Evolutionary conservation across 2,329 filamentous ascomycete genomes (phyloP).

Genomic region (Dactylella cylindrospora): DNA sequence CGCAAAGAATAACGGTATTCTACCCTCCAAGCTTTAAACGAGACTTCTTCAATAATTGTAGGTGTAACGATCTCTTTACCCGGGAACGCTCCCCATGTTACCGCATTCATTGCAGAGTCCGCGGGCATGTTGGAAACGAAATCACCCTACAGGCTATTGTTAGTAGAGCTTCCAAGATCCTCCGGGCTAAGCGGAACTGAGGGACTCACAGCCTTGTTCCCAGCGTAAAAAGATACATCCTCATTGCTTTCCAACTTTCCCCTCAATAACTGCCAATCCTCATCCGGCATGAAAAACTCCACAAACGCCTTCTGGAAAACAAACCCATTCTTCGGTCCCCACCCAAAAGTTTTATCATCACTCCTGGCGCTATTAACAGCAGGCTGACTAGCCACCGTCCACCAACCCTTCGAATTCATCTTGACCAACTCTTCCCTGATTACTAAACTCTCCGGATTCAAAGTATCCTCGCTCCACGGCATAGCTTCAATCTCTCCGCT

Average conservation of each 20-base stretch:
- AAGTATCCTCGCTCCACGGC: conserved; percentile 89
- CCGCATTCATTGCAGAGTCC: conserved; percentile 68
- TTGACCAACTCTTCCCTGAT: conserved; percentile 74
- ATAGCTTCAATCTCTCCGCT: conserved; percentile 76
- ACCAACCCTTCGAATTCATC: conserved; percentile 83
- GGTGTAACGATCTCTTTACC: conserved; percentile 95
- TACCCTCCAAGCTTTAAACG: conserved; percentile 80
- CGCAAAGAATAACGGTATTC: neutral
- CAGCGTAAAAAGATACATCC: conserved; percentile 82
- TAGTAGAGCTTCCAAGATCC: neutral
- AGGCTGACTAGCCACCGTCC: conserved; percentile 94
- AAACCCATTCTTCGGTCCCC: conserved; percentile 89
- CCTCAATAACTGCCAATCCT: conserved; percentile 70
- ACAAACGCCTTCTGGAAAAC: conserved; percentile 99
- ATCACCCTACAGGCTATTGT: conserved; percentile 43
- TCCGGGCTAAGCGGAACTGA: neutral
- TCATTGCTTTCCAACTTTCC: conserved; percentile 65
- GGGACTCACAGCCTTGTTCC: conserved; percentile 58
- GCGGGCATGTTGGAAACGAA: conserved; percentile 46
- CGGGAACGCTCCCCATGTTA: conserved; percentile 94
- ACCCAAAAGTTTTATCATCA: conserved; percentile 78
- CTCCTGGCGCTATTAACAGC: conserved; percentile 84
- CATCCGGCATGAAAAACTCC: conserved; percentile 81
- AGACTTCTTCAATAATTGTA: conserved; percentile 94
- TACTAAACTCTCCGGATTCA: conserved; percentile 77